Evolutionary conservation across 306 rosid genomes (phyloP).

Genomic region (Mucuna pruriens): DNA sequence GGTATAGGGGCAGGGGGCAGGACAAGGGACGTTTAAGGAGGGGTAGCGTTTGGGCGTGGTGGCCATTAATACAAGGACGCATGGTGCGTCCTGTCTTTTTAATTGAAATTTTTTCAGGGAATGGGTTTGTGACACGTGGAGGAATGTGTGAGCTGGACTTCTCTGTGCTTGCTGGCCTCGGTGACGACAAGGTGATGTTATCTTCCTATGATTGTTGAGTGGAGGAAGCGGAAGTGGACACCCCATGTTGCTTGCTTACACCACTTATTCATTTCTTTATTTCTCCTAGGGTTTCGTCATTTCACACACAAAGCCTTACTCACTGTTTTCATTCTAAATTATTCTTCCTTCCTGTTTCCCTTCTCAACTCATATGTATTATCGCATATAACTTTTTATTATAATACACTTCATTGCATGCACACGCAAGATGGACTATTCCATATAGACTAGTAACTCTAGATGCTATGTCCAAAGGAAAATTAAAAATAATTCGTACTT

Average conservation of each 20-base stretch:
- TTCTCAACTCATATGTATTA: neutral
- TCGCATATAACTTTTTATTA: neutral
- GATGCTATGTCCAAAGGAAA: neutral
- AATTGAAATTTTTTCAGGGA: neutral
- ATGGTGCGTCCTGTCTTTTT: constrained; percentile 34
- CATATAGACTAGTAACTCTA: neutral
- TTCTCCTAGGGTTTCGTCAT: constrained; percentile 35
- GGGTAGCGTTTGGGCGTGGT: constrained; percentile 43
- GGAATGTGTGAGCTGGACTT: constrained; percentile 64
- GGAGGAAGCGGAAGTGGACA: constrained; percentile 50
- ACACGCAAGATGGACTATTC: constrained; percentile 7
- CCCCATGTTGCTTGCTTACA: constrained; percentile 54
- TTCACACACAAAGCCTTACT: neutral
- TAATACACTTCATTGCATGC: neutral
- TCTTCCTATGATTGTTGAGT: constrained; percentile 61
- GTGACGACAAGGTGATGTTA: constrained; percentile 70
- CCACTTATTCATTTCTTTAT: neutral
- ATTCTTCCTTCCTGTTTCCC: constrained; percentile 1
- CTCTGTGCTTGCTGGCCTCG: constrained; percentile 59
- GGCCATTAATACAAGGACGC: constrained; percentile 55
- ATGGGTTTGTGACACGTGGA: constrained; percentile 56
- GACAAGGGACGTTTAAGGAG: constrained; percentile 29
- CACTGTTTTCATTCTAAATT: constrained; percentile 18
- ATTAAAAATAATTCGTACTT: neutral
- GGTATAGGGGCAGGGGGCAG: constrained; percentile 30